Base-by-base conservation (phyloP, 2,329 filamentous ascomycete species). In the Lizonia empirigonia region DNA sequence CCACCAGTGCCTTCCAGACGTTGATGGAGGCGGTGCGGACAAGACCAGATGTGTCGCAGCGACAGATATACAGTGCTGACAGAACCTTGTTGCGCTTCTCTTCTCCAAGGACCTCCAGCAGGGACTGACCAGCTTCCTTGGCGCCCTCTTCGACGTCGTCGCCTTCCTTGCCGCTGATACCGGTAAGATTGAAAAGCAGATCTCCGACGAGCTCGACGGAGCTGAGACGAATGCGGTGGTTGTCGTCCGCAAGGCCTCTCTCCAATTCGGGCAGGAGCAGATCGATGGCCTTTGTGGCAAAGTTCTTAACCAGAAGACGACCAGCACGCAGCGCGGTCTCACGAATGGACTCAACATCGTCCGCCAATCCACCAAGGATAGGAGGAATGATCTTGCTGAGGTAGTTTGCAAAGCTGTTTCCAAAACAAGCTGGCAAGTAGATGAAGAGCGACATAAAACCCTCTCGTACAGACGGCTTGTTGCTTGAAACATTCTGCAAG, bases 381-480 rank as follows among this genome's bases (percentile, higher is more conserved):
- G 94, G 89, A 15, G 94, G 95, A 64, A 99, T 96, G 66, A 99
- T 96, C 70, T 87, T 91, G 76, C 87, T 90, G 55, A 99, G 87
- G 69, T 99, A 99, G 70, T 91, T 91, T 63, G 94, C 89, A 69
- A 99, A 99, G 74, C 92, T 96, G 81, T 99, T 99, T 67, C 94
- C 94, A 67, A 99, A 99, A 77, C 94, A 99, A 44, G 96, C 94
- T 10, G 94, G 94, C 77, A 99, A 85, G 83, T 97, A 99, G 62
- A 99, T 97, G 77, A 99, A 99, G 32, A 99, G 83, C 7, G 94
- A 97, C 94, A 99, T 99, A 79, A 99, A 99, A 36, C 94, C 94
- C 80, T 99, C 94, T 65, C 94, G 87, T 58, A 99, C 91, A 46
- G 91, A 86, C 15, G 94, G 73, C 75, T 96, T 97, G 62, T 88